These are phyloP conservation scores for Alternaria novae-zelandiae DNA, from an alignment of 2,329 filamentous ascomycete genomes.

Conservation along the genomic window DNA sequence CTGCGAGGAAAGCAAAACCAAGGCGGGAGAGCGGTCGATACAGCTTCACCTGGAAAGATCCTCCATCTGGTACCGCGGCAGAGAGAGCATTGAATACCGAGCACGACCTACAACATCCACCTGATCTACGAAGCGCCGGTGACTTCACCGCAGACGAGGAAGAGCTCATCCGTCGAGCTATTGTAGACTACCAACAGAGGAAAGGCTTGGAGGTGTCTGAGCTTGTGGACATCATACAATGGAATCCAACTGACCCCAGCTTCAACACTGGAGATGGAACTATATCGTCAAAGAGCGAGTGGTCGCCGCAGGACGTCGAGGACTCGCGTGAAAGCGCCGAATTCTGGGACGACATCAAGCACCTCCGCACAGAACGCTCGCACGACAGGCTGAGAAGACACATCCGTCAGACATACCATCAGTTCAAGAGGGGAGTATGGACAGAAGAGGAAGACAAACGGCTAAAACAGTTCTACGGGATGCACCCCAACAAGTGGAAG, in stretches of 20 bases:
- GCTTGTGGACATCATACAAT: constrained; percentile 32
- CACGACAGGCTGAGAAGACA: constrained; percentile 47
- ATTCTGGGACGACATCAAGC: constrained; percentile 43
- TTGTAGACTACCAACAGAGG: constrained; percentile 27
- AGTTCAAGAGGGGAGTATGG: constrained; percentile 69
- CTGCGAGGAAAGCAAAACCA: background rate
- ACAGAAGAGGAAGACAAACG: constrained; percentile 64
- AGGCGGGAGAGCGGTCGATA: background rate
- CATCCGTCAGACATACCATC: constrained; percentile 69
- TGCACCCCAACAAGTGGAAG: constrained; percentile 65
- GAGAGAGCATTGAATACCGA: constrained; percentile 18
- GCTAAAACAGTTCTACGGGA: constrained; percentile 56
- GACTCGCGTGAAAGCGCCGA: constrained; percentile 18
- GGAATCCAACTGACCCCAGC: constrained; percentile 1
- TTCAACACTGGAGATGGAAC: background rate
- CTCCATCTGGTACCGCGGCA: constrained; percentile 7
- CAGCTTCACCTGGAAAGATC: background rate
- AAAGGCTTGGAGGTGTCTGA: constrained; percentile 18
- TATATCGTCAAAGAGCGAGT: background rate
- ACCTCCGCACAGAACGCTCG: constrained; percentile 42
- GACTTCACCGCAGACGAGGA: constrained; percentile 29
- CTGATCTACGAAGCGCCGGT: constrained; percentile 20
- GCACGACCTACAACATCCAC: constrained; percentile 19
- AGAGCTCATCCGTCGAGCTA: constrained; percentile 32
- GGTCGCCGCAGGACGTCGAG: background rate